Conservation (phyloP, 2,329 filamentous ascomycete species). For the Penicillium brasilianum region DNA sequence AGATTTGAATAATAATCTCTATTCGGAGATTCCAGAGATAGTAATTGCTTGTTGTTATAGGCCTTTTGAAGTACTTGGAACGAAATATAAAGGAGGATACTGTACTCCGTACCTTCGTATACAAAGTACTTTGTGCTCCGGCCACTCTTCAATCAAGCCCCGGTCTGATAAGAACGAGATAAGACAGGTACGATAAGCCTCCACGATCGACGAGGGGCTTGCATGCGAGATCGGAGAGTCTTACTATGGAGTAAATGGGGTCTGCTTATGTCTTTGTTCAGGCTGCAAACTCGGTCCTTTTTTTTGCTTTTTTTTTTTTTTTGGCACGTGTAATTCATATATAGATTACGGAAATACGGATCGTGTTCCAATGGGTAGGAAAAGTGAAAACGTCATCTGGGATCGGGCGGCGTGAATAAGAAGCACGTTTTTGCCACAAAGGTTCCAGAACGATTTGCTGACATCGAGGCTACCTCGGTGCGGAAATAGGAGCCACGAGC, state of each 20-base stretch:
- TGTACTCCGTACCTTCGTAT: too few species aligned
- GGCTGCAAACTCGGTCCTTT: neutral
- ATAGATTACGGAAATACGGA: neutral
- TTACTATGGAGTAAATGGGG: too few species aligned
- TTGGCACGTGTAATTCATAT: neutral
- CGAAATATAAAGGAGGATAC: too few species aligned
- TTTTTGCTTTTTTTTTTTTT: neutral
- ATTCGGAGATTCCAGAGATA: too few species aligned
- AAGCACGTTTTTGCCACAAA: neutral
- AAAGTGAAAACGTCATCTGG: constrained; percentile 8
- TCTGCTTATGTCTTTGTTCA: neutral
- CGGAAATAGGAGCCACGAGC: neutral
- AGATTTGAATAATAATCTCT: too few species aligned
- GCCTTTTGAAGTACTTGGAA: too few species aligned
- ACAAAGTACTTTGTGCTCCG: too few species aligned
- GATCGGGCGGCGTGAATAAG: neutral
- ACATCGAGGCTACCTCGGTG: neutral
- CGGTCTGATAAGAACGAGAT: neutral
- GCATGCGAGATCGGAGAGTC: constrained; percentile 6
- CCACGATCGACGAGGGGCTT: neutral
- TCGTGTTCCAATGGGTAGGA: neutral
- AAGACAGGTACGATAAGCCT: neutral
- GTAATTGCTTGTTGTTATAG: too few species aligned
- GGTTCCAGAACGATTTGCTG: neutral
- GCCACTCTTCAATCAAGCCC: too few species aligned